phyloP scores from a whole-genome alignment of 257 asterid genomes.

The Misopates orontium region DNA sequence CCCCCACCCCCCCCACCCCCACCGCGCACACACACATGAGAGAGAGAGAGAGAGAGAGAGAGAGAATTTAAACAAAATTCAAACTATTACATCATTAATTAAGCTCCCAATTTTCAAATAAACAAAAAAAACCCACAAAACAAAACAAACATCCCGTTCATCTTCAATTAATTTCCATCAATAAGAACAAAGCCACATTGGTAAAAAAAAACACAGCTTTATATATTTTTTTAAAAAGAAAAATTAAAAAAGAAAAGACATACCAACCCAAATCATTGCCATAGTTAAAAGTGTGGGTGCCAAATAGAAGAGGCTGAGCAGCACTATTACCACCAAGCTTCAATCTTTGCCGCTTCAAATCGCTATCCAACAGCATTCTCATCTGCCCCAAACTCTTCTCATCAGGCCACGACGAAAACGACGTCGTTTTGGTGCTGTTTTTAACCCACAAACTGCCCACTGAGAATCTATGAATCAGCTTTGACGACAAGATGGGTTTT shows the following conservation, averaged over 20 bases:
- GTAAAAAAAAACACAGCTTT: too few relatives aligned
- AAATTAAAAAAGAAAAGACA: slow-evolving; percentile 1
- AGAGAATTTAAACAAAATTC: too few relatives aligned
- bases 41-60: too few relatives aligned
- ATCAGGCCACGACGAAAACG: slow-evolving; percentile 59
- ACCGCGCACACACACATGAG: neutral
- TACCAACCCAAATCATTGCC: slow-evolving; percentile 89
- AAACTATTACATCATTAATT: slow-evolving; percentile 18
- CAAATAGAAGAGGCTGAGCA: too few relatives aligned
- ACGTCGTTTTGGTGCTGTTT: slow-evolving; percentile 21
- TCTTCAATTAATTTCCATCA: slow-evolving; percentile 13
- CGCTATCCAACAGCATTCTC: slow-evolving; percentile 51
- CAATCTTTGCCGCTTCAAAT: slow-evolving; percentile 67
- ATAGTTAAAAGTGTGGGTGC: slow-evolving; percentile 49
- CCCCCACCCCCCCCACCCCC: neutral
- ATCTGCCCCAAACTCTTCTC: slow-evolving; percentile 47
- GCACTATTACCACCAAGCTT: slow-evolving; percentile 53
- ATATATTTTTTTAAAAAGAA: neutral
- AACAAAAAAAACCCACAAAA: slow-evolving; percentile 2
- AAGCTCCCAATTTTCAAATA: slow-evolving; percentile 6
- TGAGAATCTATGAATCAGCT: slow-evolving; percentile 60
- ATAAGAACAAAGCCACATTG: too few relatives aligned
- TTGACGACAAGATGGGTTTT: slow-evolving; percentile 47
- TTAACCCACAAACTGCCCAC: slow-evolving; percentile 36
- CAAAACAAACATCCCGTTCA: neutral